Percentiles rank a stretch among this genome's conserved stretches.
Evolutionary conservation across 495 filamentous ascomycete genomes (phyloP).

Genomic region (Extremus antarcticus): DNA sequence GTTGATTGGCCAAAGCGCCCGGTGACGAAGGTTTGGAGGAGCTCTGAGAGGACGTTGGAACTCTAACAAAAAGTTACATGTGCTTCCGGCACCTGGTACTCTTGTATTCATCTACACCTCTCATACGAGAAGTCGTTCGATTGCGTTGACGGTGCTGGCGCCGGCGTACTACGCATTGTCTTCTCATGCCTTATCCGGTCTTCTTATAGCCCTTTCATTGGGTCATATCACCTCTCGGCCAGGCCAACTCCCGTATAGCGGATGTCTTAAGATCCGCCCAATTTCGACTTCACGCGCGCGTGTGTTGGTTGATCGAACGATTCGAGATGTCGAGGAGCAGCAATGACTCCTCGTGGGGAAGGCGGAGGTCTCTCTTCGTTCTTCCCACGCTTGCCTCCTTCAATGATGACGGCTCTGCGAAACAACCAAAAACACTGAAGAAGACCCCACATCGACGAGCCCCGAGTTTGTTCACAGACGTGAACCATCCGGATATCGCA

Average conservation of each 20-base stretch:
- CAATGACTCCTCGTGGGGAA: constrained; percentile 21
- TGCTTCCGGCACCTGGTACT: too few relatives aligned
- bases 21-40: not conserved
- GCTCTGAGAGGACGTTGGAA: not conserved
- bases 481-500: constrained; percentile 12
- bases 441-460: constrained; percentile 21
- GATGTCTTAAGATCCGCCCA: constrained; percentile 6
- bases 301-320: not conserved
- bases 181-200: constrained; percentile 5
- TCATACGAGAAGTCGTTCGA: not conserved
- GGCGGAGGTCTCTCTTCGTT: constrained; percentile 23
- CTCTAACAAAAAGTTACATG: too few relatives aligned
- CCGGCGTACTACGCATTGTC: constrained; percentile 2
- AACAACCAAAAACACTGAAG: constrained; percentile 21
- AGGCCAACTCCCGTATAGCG: constrained; percentile 8
- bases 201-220: constrained; percentile 6
- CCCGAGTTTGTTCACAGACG: constrained; percentile 18
- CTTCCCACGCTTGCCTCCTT: constrained; percentile 19
- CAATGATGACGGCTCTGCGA: constrained; percentile 7
- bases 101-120: too few relatives aligned
- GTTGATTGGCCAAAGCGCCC: not conserved
- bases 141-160: constrained; percentile 11
- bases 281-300: constrained; percentile 9
- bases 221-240: not conserved
- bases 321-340: constrained; percentile 22